Evolutionary conservation across 805 yeast genomes (phyloP).

Genomic region (Saturnispora galanensis): DNA sequence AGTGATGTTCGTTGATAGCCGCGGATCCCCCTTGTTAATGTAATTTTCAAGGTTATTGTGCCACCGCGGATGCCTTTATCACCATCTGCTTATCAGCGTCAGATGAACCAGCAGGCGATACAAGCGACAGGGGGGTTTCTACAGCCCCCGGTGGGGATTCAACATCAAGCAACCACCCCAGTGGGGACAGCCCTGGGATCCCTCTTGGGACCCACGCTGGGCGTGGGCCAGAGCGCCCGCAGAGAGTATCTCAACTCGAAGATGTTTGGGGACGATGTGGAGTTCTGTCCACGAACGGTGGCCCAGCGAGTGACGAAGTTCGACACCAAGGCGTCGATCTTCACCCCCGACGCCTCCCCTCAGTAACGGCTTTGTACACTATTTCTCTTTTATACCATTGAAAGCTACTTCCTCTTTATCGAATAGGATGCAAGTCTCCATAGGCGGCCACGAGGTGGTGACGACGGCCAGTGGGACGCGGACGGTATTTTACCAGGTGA

Average conservation of each 20-base stretch:
- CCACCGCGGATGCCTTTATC: too few relatives aligned
- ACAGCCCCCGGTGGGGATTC: too few relatives aligned
- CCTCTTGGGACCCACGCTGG: too few relatives aligned
- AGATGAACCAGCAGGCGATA: too few relatives aligned
- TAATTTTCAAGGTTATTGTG: too few relatives aligned
- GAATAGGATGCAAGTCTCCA: background rate
- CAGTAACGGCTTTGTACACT: background rate
- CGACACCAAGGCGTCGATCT: conserved; percentile 5
- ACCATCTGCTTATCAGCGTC: too few relatives aligned
- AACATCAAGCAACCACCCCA: too few relatives aligned
- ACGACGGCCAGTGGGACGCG: conserved; percentile 22
- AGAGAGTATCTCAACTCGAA: conserved; percentile 2
- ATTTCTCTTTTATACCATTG: background rate
- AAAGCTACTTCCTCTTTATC: background rate
- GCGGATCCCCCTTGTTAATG: too few relatives aligned
- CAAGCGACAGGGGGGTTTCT: too few relatives aligned
- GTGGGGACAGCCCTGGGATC: too few relatives aligned
- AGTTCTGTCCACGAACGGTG: conserved; percentile 6
- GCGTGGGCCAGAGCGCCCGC: too few relatives aligned
- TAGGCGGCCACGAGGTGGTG: conserved; percentile 17
- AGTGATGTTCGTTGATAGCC: too few relatives aligned
- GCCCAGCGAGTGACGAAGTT: background rate
- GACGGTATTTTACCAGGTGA: conserved; percentile 25
- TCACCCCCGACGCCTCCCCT: conserved; percentile 8
- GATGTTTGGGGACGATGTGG: conserved; percentile 7